Base-by-base conservation (phyloP, 306 rosid species). In the Vigna reflexopilosa region DNA sequence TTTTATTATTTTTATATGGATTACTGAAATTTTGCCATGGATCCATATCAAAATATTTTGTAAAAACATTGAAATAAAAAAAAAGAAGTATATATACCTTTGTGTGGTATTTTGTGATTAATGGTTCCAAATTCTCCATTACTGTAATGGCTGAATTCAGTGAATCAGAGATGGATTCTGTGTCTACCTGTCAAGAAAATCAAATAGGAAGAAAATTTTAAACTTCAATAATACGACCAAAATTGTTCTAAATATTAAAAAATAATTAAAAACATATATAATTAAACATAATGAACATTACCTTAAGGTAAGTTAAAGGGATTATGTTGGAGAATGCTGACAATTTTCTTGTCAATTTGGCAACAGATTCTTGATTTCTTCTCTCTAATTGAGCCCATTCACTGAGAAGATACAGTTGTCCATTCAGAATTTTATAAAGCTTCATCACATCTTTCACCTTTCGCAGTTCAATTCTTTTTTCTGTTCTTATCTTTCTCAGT, bases 331-430 rank as follows among this genome's bases (percentile, higher is more conserved):
- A 89, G 52, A 89, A 16, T 48, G 87, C 86, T n/a, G 86, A 85
- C 49, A 94, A 83, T 75, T 83, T 81, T 14, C 87, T 84, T 24
- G 73, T 56, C 78, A 89, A 78, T 77, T 80, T 82, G 19, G 75
- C 83, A 3, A 92, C 62, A 0, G 90, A 88, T 81, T 92, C 92
- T 80, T 88, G 82, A 75, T 92, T 88, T 56, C 75, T 88, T 70
- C 26, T 88, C 73, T 94, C 95, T 44, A 94, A 13, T 83, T 87
- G 83, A 8, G 72, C 73, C 98, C 96, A 90, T 30, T 89, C 85
- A 38, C 54, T 76, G 0, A 94, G 89, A 66, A 87, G 83, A 26
- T 22, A 61, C 12, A 89, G 63, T 61, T 94, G 95, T 67, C 91
- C 88, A 45, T 74, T 75, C 51, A 90, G 9, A 58, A 92, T 85